Base-by-base conservation (phyloP, 495 filamentous ascomycete genomes). In the Aspergillus incahuasiensis region DNA sequence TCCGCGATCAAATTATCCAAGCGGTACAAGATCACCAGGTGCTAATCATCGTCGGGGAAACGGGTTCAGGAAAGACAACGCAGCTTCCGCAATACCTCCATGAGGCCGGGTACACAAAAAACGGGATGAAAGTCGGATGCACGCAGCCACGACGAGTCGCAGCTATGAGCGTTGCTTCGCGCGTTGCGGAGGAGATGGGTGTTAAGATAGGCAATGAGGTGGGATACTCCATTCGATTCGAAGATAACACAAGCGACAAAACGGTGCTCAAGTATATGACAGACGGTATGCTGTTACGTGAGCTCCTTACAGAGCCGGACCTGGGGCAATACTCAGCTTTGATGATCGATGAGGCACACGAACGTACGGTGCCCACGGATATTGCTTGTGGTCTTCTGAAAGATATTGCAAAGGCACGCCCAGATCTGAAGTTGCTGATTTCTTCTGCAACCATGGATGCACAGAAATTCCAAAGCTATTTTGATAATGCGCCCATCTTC, bases 331-430 rank as follows among this genome's bases (percentile, higher is more conserved):
- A 97, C 64, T 86, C 90, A 0, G 89, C 87, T 3, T 65, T 98
- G 58, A 96, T 98, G 88, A 92, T 98, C 57, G 94, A 98, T 64
- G 94, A 98, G 67, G 94, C 95, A 16, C 94, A 98, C 80, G 94
- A 98, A 66, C 79, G 94, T 59, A 96, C 90, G 0, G 79, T 97
- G 11, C 83, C 88, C 40, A 96, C 95, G 1, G 94, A 98, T 68
- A 91, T 98, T 63, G 77, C 97, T 5, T 83, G 95, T 54, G 91
- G 89, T 30, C 78, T 98, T 32, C 80, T 96, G 45, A 97, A 97
- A 66, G 94, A 97, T 76, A 85, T 97, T 55, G 87, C 90, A 12
- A 80, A 90, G 54, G 87, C 87, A 44, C 76, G 92, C 21, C 89
- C 90, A 20, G 94, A 97, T 56, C 72, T 98, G 45, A 96, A 95